These are phyloP conservation scores for Pinus tabuliformis DNA, from an alignment of 75 land plant species.

Conservation along the genomic window DNA sequence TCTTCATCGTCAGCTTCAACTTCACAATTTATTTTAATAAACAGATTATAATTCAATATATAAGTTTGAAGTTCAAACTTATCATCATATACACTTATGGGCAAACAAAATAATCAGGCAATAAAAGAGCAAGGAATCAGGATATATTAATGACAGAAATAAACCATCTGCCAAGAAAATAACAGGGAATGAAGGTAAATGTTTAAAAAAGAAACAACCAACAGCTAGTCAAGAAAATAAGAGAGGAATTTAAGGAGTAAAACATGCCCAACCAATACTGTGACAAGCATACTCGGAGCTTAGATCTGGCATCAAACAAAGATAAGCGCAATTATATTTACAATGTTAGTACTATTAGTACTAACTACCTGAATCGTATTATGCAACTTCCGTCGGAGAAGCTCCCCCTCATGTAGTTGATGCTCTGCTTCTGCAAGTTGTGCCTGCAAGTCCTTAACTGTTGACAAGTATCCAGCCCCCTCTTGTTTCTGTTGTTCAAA, in stretches of 20 bases:
- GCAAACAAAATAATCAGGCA: too few relatives aligned
- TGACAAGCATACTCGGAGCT: not conserved
- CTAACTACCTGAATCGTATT: constrained; percentile 43
- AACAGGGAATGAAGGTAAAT: too few relatives aligned
- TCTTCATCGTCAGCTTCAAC: not conserved
- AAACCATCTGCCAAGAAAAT: too few relatives aligned
- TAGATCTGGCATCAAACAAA: not conserved
- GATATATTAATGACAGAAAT: too few relatives aligned
- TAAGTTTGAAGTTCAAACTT: not conserved
- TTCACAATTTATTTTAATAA: not conserved
- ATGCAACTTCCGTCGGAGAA: constrained; percentile 29
- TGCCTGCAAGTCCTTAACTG: constrained; percentile 21
- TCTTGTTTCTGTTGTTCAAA: constrained; percentile 7
- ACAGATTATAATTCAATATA: too few relatives aligned
- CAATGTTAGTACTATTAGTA: not conserved
- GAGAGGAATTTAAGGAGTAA: not conserved
- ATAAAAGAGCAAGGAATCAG: too few relatives aligned
- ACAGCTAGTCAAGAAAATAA: too few relatives aligned
- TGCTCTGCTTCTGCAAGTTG: constrained; percentile 31
- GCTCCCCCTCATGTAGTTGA: constrained; percentile 30
- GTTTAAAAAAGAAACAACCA: too few relatives aligned
- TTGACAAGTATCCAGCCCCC: constrained; percentile 12
- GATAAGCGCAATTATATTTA: not conserved
- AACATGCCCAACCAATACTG: not conserved
- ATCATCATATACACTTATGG: too few relatives aligned